Evolutionary conservation across 2,329 filamentous ascomycete species (phyloP).

Genomic region (Orbilia ellipsospora): DNA sequence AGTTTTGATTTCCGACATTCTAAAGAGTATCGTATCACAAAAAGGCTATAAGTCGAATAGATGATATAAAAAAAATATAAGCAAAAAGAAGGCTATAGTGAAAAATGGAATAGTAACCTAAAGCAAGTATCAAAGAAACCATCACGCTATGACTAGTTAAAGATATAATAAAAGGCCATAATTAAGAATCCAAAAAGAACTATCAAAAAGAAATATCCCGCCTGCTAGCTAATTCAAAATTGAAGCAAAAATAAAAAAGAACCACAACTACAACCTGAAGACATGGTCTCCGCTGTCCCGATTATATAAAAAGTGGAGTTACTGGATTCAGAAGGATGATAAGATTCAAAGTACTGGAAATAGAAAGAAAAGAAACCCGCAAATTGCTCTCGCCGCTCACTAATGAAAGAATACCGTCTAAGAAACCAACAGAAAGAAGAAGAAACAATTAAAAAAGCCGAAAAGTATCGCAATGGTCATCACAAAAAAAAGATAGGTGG

Average conservation of each 20-base stretch:
- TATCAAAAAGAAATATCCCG: conserved; percentile 20
- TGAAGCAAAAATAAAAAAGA: conserved; percentile 3
- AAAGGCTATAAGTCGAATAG: no score
- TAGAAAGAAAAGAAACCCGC: conserved; percentile 29
- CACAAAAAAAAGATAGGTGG: conserved; percentile 29
- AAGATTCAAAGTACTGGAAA: neutral
- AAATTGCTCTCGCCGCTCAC: conserved; percentile 54
- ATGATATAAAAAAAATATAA: neutral
- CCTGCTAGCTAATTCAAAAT: conserved; percentile 20
- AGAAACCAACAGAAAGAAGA: conserved; percentile 28
- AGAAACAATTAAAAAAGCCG: conserved; percentile 15
- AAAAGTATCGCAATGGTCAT: conserved; percentile 13
- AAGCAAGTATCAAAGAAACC: conserved; percentile 7
- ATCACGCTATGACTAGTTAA: conserved; percentile 48
- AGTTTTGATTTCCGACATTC: no score
- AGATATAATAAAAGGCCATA: neutral
- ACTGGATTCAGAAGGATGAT: conserved; percentile 13
- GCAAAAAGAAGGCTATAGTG: conserved; percentile 2
- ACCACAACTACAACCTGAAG: conserved; percentile 17
- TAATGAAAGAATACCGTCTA: conserved; percentile 56
- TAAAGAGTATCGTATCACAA: no score
- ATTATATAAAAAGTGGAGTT: conserved; percentile 4
- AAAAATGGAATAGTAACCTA: neutral
- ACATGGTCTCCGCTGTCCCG: neutral
- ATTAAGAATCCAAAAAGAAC: conserved; percentile 6